These are phyloP conservation scores for Pisolithus tinctorius DNA, from an alignment of 768 basidiomycete species.

Conservation along the genomic window DNA sequence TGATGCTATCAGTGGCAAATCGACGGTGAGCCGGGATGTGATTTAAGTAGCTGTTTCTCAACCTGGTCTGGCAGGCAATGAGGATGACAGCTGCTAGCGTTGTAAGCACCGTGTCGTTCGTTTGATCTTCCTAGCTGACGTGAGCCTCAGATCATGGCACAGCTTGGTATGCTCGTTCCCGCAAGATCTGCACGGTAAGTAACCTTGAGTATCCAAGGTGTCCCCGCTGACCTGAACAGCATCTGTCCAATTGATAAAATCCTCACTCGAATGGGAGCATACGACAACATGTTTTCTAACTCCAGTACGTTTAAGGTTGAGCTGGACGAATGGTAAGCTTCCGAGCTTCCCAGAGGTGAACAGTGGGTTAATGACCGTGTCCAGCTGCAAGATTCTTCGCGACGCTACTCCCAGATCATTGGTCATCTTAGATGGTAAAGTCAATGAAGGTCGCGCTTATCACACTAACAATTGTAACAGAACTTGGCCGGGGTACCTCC, in stretches of 20 bases:
- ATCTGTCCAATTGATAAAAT: slow-evolving; percentile 88
- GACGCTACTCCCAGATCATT: slow-evolving; percentile 92
- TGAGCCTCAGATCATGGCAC: slow-evolving; percentile 73
- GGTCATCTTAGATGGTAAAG: slow-evolving; percentile 88
- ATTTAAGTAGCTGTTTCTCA: not conserved
- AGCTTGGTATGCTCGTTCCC: slow-evolving; percentile 93
- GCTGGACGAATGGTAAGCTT: slow-evolving; percentile 83
- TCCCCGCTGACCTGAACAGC: slow-evolving; percentile 31
- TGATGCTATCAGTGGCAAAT: slow-evolving; percentile 54
- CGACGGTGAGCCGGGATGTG: slow-evolving; percentile 45
- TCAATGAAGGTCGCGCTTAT: not conserved
- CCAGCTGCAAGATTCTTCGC: slow-evolving; percentile 85
- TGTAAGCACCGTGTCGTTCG: slow-evolving; percentile 34
- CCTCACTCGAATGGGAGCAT: slow-evolving; percentile 96
- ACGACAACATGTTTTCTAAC: slow-evolving; percentile 94
- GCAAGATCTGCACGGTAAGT: slow-evolving; percentile 70
- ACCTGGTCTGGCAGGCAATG: slow-evolving; percentile 48
- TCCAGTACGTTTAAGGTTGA: slow-evolving; percentile 98
- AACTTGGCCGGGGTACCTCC: slow-evolving; percentile 92
- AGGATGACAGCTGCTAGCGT: slow-evolving; percentile 95
- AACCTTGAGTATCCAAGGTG: not conserved
- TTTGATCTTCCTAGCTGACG: not conserved
- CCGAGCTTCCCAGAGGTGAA: not conserved
- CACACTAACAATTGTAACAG: slow-evolving; percentile 33
- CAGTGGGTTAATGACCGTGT: not conserved